Evolutionary conservation across 2,329 filamentous ascomycete genomes (phyloP).

Genomic region (Harringtonia aguacate): DNA sequence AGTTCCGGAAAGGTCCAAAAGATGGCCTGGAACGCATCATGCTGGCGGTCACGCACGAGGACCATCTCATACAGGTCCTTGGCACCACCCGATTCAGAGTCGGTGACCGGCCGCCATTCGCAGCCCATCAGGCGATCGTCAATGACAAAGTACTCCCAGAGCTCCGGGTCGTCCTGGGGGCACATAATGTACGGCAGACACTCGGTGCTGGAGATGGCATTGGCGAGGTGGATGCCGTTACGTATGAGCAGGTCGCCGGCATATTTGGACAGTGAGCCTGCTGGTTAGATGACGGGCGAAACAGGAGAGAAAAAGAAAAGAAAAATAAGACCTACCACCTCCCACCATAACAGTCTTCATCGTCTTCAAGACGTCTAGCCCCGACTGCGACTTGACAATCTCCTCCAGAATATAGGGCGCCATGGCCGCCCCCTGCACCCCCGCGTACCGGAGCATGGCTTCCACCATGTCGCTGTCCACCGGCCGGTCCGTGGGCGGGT

Average conservation of each 20-base stretch:
- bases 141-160: conserved; percentile 34
- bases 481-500: no score
- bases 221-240: conserved; percentile 22
- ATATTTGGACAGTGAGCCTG: conserved; percentile 20
- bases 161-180: conserved; percentile 18
- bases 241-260: conserved; percentile 26
- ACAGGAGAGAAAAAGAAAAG: not conserved
- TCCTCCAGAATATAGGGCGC: conserved; percentile 33
- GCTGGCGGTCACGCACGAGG: conserved; percentile 21
- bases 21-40: conserved; percentile 23
- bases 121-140: conserved; percentile 28
- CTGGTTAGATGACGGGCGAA: not conserved
- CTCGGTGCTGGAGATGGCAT: conserved; percentile 32
- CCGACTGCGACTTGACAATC: conserved; percentile 27
- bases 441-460: no score
- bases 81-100: no score
- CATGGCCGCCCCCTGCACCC: no score
- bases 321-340: no score
- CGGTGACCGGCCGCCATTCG: conserved; percentile 23
- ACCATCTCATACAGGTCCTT: conserved; percentile 26
- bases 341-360: no score
- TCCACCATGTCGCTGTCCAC: no score
- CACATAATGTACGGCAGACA: conserved; percentile 19
- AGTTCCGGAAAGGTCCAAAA: conserved; percentile 30
- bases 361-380: no score